Conservation (phyloP, 352 stramenopile genomes). For the Halophytophthora polymorphica region DNA sequence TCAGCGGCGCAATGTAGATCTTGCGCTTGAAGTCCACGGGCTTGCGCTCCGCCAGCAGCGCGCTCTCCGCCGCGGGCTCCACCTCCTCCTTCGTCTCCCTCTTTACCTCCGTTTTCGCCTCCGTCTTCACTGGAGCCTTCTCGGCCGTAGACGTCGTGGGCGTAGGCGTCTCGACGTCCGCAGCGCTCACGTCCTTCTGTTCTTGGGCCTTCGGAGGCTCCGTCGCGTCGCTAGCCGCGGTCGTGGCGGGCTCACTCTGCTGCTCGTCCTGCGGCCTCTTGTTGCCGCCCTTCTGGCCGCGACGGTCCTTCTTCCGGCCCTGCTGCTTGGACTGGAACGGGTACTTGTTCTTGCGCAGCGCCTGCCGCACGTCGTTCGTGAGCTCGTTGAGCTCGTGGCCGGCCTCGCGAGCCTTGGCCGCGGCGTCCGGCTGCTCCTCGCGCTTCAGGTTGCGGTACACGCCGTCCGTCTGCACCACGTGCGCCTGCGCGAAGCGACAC, state of each 20-base stretch:
- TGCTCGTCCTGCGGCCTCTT: conserved; percentile 27
- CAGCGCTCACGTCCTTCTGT: too few relatives aligned
- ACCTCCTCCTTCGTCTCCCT: conserved; percentile 13
- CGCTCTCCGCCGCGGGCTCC: conserved; percentile 39
- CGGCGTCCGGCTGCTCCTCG: conserved; percentile 23
- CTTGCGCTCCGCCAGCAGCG: conserved; percentile 76
- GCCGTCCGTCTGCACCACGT: conserved; percentile 71
- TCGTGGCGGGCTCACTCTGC: conserved; percentile 2
- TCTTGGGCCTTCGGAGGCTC: not conserved
- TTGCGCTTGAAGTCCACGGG: conserved; percentile 97
- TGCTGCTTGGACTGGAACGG: conserved; percentile 82
- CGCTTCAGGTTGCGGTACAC: conserved; percentile 43
- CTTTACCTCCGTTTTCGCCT: not conserved
- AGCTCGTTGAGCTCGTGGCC: conserved; percentile 81
- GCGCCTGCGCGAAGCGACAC: conserved; percentile 87
- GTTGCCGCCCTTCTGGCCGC: conserved; percentile 44
- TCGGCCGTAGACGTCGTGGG: not conserved
- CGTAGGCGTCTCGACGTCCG: too few relatives aligned
- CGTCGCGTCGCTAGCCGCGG: conserved; percentile 5
- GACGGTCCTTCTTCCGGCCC: conserved; percentile 46
- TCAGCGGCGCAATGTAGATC: conserved; percentile 98
- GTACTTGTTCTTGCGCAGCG: conserved; percentile 93
- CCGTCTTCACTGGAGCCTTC: not conserved
- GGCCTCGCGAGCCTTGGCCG: conserved; percentile 17
- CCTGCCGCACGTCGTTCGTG: conserved; percentile 71